phyloP scores from a whole-genome alignment of 179 eudicot genomes.

The Drosera spatulata region DNA sequence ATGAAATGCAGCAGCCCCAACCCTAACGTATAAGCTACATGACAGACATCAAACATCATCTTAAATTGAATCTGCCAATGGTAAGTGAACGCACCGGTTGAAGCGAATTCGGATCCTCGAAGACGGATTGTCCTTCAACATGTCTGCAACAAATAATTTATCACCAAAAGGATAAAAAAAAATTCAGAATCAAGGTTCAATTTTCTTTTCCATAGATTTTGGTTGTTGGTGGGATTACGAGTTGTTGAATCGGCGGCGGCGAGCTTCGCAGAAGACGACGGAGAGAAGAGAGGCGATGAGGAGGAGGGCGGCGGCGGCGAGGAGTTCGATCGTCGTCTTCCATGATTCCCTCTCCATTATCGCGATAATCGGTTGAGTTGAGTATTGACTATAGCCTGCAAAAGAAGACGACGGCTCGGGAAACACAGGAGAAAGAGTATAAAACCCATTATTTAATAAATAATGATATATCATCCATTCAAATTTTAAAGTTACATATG shows the following conservation, averaged over 20 bases:
- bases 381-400: too few species aligned
- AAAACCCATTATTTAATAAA: too few species aligned
- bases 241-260: conserved; percentile 50
- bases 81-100: conserved; percentile 31
- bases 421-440: too few species aligned
- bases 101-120: conserved; percentile 86
- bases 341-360: conserved; percentile 20
- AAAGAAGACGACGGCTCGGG: too few species aligned
- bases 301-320: conserved; percentile 26
- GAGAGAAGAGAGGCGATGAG: conserved; percentile 23
- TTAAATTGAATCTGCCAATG: too few species aligned
- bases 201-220: background rate
- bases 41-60: too few species aligned
- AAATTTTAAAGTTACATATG: too few species aligned
- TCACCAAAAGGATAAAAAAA: too few species aligned
- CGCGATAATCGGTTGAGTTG: background rate
- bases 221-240: conserved; percentile 19
- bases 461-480: too few species aligned
- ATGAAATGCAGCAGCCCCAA: too few species aligned
- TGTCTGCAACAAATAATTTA: conserved; percentile 24
- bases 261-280: conserved; percentile 44
- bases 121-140: conserved; percentile 49
- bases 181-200: too few species aligned
- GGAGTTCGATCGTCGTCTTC: conserved; percentile 23
- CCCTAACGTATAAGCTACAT: too few species aligned